A percentile compares a stretch with the other conserved stretches of the same genome.
phyloP scores from a whole-genome alignment of 345 rosid genomes.

The Stellera chamaejasme region DNA sequence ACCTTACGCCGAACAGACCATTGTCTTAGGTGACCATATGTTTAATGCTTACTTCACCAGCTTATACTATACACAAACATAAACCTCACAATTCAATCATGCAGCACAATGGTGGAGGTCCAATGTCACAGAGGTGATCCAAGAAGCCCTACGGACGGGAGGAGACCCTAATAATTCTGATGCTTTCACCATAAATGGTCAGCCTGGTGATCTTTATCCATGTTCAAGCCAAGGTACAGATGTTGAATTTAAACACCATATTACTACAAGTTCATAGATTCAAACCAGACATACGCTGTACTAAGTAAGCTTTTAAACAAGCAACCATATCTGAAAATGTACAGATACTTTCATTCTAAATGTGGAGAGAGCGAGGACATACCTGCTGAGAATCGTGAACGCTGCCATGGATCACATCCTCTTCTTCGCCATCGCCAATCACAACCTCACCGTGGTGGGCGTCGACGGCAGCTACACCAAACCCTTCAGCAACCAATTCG shows the following conservation, averaged over 20 bases:
- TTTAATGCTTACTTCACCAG: too few relatives aligned
- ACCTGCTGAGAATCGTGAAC: slow-evolving; percentile 24
- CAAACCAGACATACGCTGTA: too few relatives aligned
- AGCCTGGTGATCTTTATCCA: slow-evolving; percentile 34
- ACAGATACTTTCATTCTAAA: slow-evolving; percentile 16
- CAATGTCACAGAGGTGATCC: slow-evolving; percentile 19
- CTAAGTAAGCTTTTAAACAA: too few relatives aligned
- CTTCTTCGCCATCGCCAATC: slow-evolving; percentile 23
- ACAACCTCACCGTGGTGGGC: slow-evolving; percentile 27
- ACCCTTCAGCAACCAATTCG: slow-evolving; percentile 10
- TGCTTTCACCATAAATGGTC: slow-evolving; percentile 47
- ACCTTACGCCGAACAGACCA: slow-evolving; percentile 29
- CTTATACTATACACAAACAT: too few relatives aligned
- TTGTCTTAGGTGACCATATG: slow-evolving; percentile 23
- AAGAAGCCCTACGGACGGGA: slow-evolving; percentile 11
- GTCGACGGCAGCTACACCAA: slow-evolving; percentile 25
- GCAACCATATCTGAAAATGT: not conserved
- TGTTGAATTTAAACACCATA: not conserved
- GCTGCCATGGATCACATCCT: slow-evolving; percentile 20
- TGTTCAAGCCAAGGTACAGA: slow-evolving; percentile 27
- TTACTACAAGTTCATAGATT: not conserved
- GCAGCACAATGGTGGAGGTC: slow-evolving; percentile 39
- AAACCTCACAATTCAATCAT: not conserved
- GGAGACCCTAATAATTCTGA: slow-evolving; percentile 27
- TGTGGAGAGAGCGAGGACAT: slow-evolving; percentile 21